Percentiles rank a stretch among this genome's conserved stretches.
phyloP scores from a whole-genome alignment of 1,284 basidiomycete genomes.

The Veloporphyrellus conicus region DNA sequence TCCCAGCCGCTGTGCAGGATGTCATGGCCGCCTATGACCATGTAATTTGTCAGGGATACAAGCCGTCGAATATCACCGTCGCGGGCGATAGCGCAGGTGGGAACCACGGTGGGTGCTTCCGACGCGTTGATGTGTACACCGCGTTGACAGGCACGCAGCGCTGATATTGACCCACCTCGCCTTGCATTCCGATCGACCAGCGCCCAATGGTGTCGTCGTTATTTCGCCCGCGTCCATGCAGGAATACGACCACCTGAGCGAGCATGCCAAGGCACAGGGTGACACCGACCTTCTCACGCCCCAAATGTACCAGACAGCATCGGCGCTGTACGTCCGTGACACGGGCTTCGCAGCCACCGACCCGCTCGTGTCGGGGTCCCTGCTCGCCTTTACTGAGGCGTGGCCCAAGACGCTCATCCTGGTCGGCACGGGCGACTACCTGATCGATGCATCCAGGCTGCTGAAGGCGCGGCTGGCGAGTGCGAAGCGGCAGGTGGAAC shows the following conservation, averaged over 20 bases:
- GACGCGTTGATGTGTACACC: too few species aligned
- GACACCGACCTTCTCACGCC: too few species aligned
- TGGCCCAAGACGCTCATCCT: too few species aligned
- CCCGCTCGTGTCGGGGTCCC: too few species aligned
- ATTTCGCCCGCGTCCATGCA: too few species aligned
- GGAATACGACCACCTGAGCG: too few species aligned
- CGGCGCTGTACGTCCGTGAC: too few species aligned
- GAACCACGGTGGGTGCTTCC: slow-evolving; percentile 6
- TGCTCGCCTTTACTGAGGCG: too few species aligned
- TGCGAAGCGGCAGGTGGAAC: slow-evolving; percentile 3
- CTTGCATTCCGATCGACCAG: slow-evolving; percentile 4
- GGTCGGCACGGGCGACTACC: slow-evolving; percentile 5
- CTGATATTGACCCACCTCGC: slow-evolving; percentile 13
- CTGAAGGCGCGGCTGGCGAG: not conserved
- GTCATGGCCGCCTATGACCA: slow-evolving; percentile 14
- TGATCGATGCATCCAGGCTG: slow-evolving; percentile 6
- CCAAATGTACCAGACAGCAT: too few species aligned
- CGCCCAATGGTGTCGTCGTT: slow-evolving; percentile 8
- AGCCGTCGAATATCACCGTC: slow-evolving; percentile 9
- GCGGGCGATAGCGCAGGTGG: slow-evolving; percentile 20
- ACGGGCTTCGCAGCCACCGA: too few species aligned
- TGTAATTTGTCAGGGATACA: slow-evolving; percentile 12
- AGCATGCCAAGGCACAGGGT: too few species aligned
- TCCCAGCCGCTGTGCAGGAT: slow-evolving; percentile 16
- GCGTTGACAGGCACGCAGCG: not conserved